A percentile compares a stretch with the other conserved stretches of the same genome.
phyloP scores from a whole-genome alignment of 2,329 filamentous ascomycete genomes.

The Pestalotiopsis sp. region DNA sequence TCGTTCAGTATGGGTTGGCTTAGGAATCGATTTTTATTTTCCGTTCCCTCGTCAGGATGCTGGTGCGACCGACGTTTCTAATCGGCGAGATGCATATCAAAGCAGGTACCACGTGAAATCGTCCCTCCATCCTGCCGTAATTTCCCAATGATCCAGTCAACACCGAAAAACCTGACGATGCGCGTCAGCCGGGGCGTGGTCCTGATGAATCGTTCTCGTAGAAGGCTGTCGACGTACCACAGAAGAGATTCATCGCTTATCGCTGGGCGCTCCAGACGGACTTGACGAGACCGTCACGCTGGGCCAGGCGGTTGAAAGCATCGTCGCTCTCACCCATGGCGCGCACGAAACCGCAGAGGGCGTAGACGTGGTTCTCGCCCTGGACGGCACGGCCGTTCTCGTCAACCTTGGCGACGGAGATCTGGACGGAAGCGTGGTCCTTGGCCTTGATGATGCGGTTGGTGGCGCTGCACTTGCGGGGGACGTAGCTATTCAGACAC shows the following conservation, averaged over 20 bases:
- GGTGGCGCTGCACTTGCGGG: conserved; percentile 97
- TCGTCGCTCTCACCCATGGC: conserved; percentile 98
- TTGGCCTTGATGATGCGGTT: conserved; percentile 98
- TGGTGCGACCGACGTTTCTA: conserved; percentile 17
- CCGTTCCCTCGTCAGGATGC: conserved; percentile 13
- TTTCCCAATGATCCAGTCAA: conserved; percentile 25
- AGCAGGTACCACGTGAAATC: conserved; percentile 28
- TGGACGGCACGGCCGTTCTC: conserved; percentile 94
- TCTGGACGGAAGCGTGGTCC: conserved; percentile 98
- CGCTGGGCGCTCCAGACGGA: conserved; percentile 85
- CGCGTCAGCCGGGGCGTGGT: neutral
- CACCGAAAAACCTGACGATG: conserved; percentile 18
- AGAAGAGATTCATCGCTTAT: conserved; percentile 41
- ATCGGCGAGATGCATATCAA: conserved; percentile 33
- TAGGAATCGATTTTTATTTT: conserved; percentile 17
- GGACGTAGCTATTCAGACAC: conserved; percentile 74
- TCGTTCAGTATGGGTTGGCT: neutral
- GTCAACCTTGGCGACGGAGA: conserved; percentile 96
- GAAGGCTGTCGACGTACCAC: conserved; percentile 10
- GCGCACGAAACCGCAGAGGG: conserved; percentile 95
- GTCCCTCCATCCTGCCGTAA: conserved; percentile 23
- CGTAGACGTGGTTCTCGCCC: conserved; percentile 97
- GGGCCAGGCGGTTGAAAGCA: conserved; percentile 90
- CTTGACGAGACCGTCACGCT: conserved; percentile 97
- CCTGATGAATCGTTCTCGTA: neutral